Conservation (phyloP, 306 rosid species). For the Cucurbita maxima region DNA sequence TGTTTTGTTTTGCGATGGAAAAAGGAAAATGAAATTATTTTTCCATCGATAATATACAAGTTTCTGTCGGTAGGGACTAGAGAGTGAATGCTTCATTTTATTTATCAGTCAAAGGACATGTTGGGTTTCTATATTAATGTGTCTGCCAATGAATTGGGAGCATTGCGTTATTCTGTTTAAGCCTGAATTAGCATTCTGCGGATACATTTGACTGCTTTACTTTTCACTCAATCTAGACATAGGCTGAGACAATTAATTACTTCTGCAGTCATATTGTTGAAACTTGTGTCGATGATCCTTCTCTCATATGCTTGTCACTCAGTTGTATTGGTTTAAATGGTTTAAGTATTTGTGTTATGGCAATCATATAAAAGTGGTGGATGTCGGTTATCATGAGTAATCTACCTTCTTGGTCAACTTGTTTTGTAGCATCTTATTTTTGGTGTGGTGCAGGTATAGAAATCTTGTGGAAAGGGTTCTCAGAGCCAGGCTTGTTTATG, state of each 20-base stretch:
- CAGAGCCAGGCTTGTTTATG: constrained; percentile 91
- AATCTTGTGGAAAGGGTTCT: constrained; percentile 88
- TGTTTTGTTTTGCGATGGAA: background rate
- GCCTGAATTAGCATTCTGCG: background rate
- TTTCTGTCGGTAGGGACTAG: background rate
- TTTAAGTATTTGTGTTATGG: background rate
- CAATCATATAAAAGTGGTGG: background rate
- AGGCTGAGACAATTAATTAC: background rate
- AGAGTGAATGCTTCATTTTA: background rate
- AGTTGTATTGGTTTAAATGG: background rate
- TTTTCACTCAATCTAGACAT: background rate
- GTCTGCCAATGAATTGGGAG: background rate
- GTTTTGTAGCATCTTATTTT: background rate
- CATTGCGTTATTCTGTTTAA: background rate
- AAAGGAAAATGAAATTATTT: background rate
- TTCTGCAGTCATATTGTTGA: background rate
- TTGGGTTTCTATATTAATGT: background rate
- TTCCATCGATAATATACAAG: background rate
- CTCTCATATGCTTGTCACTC: background rate
- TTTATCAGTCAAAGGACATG: background rate
- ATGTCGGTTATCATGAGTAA: background rate
- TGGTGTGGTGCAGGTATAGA: constrained; percentile 57
- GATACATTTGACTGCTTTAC: background rate
- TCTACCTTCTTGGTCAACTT: background rate
- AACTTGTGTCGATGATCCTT: background rate